Evolutionary conservation across 2,329 filamentous ascomycete species (phyloP), one percentile per base, ranked within the genome.

Genomic region (Pyrenochaeta sp.): DNA sequence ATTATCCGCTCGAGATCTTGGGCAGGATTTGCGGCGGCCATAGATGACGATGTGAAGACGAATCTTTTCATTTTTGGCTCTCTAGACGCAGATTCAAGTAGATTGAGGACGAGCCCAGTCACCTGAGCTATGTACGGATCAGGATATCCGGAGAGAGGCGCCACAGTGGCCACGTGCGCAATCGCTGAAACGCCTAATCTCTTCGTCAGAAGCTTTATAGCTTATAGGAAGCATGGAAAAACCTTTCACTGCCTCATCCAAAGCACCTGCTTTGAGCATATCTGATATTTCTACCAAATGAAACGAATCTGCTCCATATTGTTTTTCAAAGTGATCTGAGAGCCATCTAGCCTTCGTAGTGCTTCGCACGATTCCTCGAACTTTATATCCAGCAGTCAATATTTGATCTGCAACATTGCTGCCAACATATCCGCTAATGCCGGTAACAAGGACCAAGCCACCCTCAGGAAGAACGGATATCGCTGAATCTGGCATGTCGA

Each of bases 131-230:
- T 45, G n/a, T 29, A 27, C n/a, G 33, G 17, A 12, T 75, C 23
- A 69, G 77, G 10, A 14, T 57, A 49, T 3, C 14, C 1, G 20
- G 18, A n/a, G 1, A 32, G n/a, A 7, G 21, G 44, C 2, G 42
- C 30, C 15, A 20, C 17, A 2, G 40, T 30, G 3, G 81, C 80
- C 3, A 77, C 67, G 50, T 82, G 79, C 6, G 74, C 68, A 14
- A 82, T 65, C 3, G 74, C 77, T 2, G 72, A 65, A 17, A 73
- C 20, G 51, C 53, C 60, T 27, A 27, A 4, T 27, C 23, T n/a
- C 23, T 27, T 4, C 9, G 23, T 27, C 23, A 27, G 23, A 27
- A 5, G 23, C 9, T 27, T 27, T 27, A 27, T 27, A 27, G 23
- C 9, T 27, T 27, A 9, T 4, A 27, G 23, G 4, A 5, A 9